Evolutionary conservation across 2,329 filamentous ascomycete species (phyloP).

Genomic region (Hymenoscyphus linearis): DNA sequence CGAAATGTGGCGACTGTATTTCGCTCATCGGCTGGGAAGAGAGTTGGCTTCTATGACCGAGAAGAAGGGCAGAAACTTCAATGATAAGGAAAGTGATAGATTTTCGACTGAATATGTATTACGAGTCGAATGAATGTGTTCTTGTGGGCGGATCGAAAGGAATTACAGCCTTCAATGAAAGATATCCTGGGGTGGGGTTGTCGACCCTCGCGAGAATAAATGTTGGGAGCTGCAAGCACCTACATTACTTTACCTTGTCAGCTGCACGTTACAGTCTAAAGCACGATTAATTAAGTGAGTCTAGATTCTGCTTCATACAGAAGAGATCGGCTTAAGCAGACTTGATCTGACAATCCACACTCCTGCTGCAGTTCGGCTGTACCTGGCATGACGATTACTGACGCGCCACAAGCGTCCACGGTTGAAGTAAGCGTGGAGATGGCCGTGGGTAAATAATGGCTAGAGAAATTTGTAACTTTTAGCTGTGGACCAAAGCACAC

Average conservation of each 20-base stretch:
- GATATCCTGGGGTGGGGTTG: background rate
- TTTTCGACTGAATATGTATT: background rate
- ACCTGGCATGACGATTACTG: background rate
- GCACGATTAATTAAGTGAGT: background rate
- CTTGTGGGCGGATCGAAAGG: background rate
- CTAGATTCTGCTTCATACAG: background rate
- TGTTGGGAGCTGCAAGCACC: background rate
- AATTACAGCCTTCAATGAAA: background rate
- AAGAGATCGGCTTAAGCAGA: background rate
- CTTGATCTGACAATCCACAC: background rate
- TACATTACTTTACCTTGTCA: background rate
- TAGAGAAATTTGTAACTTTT: too few species aligned
- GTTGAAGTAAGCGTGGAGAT: too few species aligned
- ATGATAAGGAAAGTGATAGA: background rate
- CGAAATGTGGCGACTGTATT: background rate
- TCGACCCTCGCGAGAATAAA: background rate
- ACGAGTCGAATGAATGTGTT: background rate
- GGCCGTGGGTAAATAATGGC: too few species aligned
- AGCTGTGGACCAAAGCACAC: too few species aligned
- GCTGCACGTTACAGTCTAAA: background rate
- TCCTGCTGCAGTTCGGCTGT: background rate
- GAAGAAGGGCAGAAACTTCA: background rate
- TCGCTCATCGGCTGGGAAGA: background rate
- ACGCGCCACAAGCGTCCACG: background rate
- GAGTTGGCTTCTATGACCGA: background rate